Evolutionary conservation across 1,284 basidiomycete genomes (phyloP), one percentile per base, ranked within the genome.

Genomic region (Mixia osmundae): DNA sequence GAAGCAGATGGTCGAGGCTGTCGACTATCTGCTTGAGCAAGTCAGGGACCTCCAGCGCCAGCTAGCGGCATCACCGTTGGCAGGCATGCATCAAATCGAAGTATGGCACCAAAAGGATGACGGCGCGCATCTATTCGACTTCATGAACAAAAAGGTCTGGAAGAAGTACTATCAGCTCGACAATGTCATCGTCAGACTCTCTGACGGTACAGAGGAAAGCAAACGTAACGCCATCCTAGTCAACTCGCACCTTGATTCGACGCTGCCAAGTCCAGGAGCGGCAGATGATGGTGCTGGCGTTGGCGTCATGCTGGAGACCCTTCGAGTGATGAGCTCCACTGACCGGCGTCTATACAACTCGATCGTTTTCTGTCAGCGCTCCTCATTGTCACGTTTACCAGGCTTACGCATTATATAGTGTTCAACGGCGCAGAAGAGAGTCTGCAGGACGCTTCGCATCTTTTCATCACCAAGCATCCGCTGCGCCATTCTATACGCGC

Each of bases 371-470:
- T 25, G 19, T 36, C 18, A 36, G 28, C 11, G 34, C 14, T 30
- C 14, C 28, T 30, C 28, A 8, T 15, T 30, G 9, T 15, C 28
- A 7, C 15, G 14, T 30, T 15, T n/a, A 25, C 25, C n/a, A n/a
- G n/a, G n/a, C n/a, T n/a, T n/a, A n/a, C n/a, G n/a, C n/a, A n/a
- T n/a, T n/a, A n/a, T 8, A 25, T 8, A 8, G 24, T 8, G n/a
- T n/a, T 8, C 8, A 95, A 95, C 51, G 71, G 91, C 43, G 91
- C 77, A 5, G 87, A 97, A 54, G 82, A 89, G 50, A 76, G 73
- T 0, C 57, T 89, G n/a, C 85, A 91, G 55, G 87, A 94, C 50
- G 87, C 78, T 0, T 87, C 82, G 0, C 87, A 97, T 55, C 61
- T 89, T 3, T 91, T 75, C 55, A 72, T 80, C 6, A 89, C 79